Evolutionary conservation across 73 alveolate species (phyloP).

Genomic region (Effrenium voratum): DNA sequence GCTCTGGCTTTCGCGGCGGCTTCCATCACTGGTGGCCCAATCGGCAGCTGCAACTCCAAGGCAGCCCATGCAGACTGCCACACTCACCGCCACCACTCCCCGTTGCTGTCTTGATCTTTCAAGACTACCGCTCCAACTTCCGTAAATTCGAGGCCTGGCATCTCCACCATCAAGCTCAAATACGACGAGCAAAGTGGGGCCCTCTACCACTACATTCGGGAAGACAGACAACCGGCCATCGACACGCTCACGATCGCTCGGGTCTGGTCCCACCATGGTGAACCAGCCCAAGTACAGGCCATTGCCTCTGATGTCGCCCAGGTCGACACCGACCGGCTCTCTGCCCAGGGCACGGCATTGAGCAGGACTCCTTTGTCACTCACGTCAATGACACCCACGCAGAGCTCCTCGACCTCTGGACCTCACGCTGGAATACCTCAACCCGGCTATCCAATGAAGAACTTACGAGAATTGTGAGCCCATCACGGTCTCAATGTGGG

Average conservation of each 20-base stretch:
- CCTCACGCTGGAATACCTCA: too few relatives aligned
- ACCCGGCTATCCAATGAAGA: too few relatives aligned
- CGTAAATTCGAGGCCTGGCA: neutral
- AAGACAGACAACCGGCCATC: neutral
- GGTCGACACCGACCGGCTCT: too few relatives aligned
- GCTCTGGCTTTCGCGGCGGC: neutral
- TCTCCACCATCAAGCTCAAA: neutral
- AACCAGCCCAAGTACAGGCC: too few relatives aligned
- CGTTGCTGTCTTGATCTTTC: neutral
- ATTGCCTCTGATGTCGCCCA: too few relatives aligned
- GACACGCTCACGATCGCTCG: neutral
- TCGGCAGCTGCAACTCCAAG: neutral
- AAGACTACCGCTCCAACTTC: neutral
- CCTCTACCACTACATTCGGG: neutral
- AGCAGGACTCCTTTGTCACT: too few relatives aligned
- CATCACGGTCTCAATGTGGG: too few relatives aligned
- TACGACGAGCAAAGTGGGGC: neutral
- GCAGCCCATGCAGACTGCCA: neutral
- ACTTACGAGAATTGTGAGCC: too few relatives aligned
- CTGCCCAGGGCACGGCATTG: too few relatives aligned
- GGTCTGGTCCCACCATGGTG: too few relatives aligned
- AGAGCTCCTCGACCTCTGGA: too few relatives aligned
- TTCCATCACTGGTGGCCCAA: neutral
- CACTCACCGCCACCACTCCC: neutral
- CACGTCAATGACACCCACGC: too few relatives aligned